Evolutionary conservation across 495 filamentous ascomycete genomes (phyloP), one percentile per base, ranked within the genome.

Genomic region (Echria macrotheca): DNA sequence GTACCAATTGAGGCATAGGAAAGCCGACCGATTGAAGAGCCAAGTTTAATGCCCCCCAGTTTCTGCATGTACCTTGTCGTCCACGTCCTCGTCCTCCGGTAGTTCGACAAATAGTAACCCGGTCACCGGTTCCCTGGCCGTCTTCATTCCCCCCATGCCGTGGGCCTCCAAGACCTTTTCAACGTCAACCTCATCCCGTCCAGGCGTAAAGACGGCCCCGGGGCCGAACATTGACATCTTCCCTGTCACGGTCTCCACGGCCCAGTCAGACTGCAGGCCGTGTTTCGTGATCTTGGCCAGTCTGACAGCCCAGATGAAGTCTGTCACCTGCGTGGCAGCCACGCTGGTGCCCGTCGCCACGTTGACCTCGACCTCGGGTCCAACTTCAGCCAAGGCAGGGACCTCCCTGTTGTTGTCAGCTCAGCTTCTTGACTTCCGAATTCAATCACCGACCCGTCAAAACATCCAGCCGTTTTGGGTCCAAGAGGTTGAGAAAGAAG

Each of bases 281-380:
- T 32, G 39, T 46, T 54, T 49, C 0, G 31, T 37, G 15, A 54
- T 49, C 45, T 49, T 49, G 0, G 52, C 52, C 3, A 54, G 18
- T 25, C 52, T 22, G 8, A 54, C 17, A 5, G 52, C 45, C 52
- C 45, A 54, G 8, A 54, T 46, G 44, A 54, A 54, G 21, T 49
- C 51, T 14, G n/a, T 3, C 17, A 15, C 21, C 4, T 48, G 45
- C n/a, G n/a, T n/a, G 0, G 11, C 29, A 10, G 15, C 31, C 1
- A 44, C 12, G 6, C 7, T 31, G 7, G 28, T 12, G 6, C 7
- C 12, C 28, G 7, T 6, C 12, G 7, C 28, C 28, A 6, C 12
- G 7, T 12, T 12, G 28, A 31, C 28, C 28, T 31, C 7, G 28
- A 31, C 28, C 28, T 31, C 28, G 28, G 36, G 36, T 9, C 36